A percentile compares a stretch with the other conserved stretches of the same genome.
phyloP scores from a whole-genome alignment of 192 early-diverging fungal species.

The Umbelopsis ramanniana region DNA sequence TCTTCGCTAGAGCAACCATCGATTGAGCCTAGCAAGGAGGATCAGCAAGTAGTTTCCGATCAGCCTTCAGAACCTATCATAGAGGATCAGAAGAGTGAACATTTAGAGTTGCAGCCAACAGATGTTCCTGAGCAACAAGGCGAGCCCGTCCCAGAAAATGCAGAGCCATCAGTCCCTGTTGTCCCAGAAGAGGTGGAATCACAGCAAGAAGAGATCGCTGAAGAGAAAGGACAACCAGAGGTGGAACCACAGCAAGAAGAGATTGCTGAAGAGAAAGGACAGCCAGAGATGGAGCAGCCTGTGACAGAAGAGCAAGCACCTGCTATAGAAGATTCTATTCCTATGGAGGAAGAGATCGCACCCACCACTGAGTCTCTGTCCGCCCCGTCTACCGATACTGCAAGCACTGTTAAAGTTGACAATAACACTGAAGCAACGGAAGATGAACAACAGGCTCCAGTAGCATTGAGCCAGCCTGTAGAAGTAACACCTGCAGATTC shows the following conservation, averaged over 20 bases:
- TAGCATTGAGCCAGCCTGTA: not conserved
- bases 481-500: too few species aligned
- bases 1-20: not conserved
- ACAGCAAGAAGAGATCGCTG: not conserved
- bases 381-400: not conserved
- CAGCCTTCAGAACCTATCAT: not conserved
- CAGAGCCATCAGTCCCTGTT: too few species aligned
- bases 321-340: not conserved
- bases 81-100: not conserved
- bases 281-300: too few species aligned
- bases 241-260: too few species aligned
- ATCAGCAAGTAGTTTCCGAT: not conserved
- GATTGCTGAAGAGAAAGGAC: too few species aligned
- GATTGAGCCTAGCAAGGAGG: not conserved
- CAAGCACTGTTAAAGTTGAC: not conserved
- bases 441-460: not conserved
- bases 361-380: not conserved
- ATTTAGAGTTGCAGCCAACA: not conserved
- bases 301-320: not conserved
- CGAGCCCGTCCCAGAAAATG: not conserved
- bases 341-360: not conserved
- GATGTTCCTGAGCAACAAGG: not conserved
- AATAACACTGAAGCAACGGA: not conserved
- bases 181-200: not conserved
- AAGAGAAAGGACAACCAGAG: not conserved